Percentiles rank a stretch among this genome's conserved stretches.
These are phyloP conservation scores for Kingdonia uniflora DNA, from an alignment of 164 flowering plant species.

Conservation along the genomic window DNA sequence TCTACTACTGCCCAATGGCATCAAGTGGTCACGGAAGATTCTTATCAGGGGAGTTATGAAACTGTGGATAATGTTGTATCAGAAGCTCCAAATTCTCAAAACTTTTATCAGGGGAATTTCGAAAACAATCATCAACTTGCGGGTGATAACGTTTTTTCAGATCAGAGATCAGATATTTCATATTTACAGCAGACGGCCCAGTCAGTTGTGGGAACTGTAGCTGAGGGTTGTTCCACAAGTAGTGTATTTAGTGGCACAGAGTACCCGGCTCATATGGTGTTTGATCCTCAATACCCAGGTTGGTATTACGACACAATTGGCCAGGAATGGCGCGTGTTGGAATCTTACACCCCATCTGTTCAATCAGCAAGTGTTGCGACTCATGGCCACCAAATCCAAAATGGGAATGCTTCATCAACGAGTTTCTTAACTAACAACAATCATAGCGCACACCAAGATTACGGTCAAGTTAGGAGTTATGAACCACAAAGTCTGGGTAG, in stretches of 20 bases:
- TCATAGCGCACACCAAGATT: constrained; percentile 14
- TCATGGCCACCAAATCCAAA: constrained; percentile 31
- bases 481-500: constrained; percentile 17
- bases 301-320: constrained; percentile 78
- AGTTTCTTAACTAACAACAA: constrained; percentile 14
- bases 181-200: constrained; percentile 58
- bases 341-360: constrained; percentile 29
- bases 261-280: constrained; percentile 76
- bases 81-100: constrained; percentile 2
- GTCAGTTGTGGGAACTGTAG: constrained; percentile 35
- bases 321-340: constrained; percentile 68
- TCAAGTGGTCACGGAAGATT: constrained; percentile 37
- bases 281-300: constrained; percentile 93
- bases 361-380: constrained; percentile 24
- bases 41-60: constrained; percentile 20
- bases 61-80: constrained; percentile 5
- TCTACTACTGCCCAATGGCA: constrained; percentile 69
- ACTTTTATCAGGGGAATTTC: constrained; percentile 15
- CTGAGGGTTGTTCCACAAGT: constrained; percentile 30
- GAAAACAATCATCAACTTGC: constrained; percentile 15
- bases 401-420: constrained; percentile 21
- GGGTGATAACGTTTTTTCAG: constrained; percentile 21
- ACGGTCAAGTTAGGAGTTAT: constrained; percentile 21
- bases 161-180: constrained; percentile 39
- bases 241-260: constrained; percentile 32